Conservation (phyloP, 257 asterid species). For the Cordia subcordata region DNA sequence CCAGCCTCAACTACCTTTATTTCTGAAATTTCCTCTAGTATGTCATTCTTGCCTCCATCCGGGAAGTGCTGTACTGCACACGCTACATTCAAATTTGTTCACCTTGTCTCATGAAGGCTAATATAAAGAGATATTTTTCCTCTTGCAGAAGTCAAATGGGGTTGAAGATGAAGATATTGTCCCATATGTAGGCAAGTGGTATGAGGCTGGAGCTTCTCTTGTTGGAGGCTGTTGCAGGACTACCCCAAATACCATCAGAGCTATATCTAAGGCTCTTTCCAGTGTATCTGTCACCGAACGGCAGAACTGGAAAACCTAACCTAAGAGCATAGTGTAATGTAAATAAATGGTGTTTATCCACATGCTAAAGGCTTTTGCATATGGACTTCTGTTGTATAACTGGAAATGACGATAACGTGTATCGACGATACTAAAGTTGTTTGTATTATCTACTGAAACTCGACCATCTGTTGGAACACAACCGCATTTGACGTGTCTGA, state of each 20-base stretch:
- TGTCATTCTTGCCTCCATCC: too few species aligned
- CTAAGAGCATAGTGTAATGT: background rate
- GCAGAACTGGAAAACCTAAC: background rate
- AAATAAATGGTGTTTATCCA: background rate
- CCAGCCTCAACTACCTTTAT: too few species aligned
- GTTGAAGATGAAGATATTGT: slow-evolving; percentile 52
- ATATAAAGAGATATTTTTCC: background rate
- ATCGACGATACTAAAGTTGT: too few species aligned
- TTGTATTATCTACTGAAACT: too few species aligned
- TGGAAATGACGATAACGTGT: background rate
- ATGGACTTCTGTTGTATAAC: background rate
- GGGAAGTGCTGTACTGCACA: too few species aligned
- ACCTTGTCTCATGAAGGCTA: too few species aligned
- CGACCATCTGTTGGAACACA: too few species aligned
- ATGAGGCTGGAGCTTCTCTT: slow-evolving; percentile 70
- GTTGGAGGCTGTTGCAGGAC: slow-evolving; percentile 92
- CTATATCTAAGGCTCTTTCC: slow-evolving; percentile 49
- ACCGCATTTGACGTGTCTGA: too few species aligned
- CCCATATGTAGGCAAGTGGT: slow-evolving; percentile 73
- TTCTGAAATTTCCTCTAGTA: too few species aligned
- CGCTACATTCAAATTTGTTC: too few species aligned
- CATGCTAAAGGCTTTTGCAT: background rate
- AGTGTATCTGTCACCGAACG: slow-evolving; percentile 4
- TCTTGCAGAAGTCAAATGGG: slow-evolving; percentile 26
- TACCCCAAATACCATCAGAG: slow-evolving; percentile 68